phyloP scores from a whole-genome alignment of 345 rosid genomes.

The Gossypium bickii region DNA sequence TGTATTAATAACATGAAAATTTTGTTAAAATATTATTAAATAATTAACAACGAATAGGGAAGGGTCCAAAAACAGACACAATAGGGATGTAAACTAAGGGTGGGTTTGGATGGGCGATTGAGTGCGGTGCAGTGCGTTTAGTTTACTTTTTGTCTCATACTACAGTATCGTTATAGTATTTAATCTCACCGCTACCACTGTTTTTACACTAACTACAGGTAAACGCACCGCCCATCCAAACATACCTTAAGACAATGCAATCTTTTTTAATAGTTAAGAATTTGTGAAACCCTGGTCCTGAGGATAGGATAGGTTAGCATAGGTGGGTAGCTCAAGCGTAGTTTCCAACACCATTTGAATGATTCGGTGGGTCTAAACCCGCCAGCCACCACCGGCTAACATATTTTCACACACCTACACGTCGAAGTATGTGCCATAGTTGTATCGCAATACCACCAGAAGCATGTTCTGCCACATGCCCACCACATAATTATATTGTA shows the following conservation, averaged over 20 bases:
- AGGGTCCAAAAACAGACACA: too few relatives aligned
- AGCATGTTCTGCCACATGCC: slow-evolving; percentile 13
- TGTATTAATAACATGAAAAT: too few relatives aligned
- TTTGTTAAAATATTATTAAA: too few relatives aligned
- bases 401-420: not conserved
- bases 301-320: slow-evolving; percentile 13
- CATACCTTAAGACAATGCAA: not conserved
- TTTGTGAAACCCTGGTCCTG: not conserved
- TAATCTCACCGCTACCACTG: too few relatives aligned
- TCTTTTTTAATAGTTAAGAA: not conserved
- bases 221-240: too few relatives aligned
- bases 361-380: slow-evolving; percentile 18
- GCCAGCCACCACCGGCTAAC: slow-evolving; percentile 6
- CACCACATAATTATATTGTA: not conserved
- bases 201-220: too few relatives aligned
- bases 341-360: not conserved
- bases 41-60: too few relatives aligned
- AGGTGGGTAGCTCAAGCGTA: not conserved
- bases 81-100: not conserved
- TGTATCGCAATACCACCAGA: not conserved
- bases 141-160: too few relatives aligned
- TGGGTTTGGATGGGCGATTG: too few relatives aligned
- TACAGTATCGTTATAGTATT: too few relatives aligned
- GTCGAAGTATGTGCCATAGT: not conserved
- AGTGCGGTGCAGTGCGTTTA: too few relatives aligned